Percentiles rank a stretch among this genome's conserved stretches.
Evolutionary conservation across 192 early-diverging fungal genomes (phyloP).

Genomic region (Coemansia sp.): DNA sequence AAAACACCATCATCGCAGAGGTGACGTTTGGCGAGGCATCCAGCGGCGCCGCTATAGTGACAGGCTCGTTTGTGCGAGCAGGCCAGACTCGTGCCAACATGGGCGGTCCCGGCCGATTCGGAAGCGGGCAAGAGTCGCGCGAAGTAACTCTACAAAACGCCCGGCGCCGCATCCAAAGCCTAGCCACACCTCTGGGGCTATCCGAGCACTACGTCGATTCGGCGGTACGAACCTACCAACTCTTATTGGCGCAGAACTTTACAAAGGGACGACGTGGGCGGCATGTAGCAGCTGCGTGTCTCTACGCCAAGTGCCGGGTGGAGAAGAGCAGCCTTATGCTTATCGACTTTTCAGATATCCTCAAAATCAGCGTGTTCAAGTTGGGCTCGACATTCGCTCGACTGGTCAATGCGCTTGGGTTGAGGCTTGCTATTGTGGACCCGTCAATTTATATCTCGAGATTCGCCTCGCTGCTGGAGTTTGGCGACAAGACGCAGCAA

Average conservation of each 20-base stretch:
- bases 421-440: slow-evolving; percentile 80
- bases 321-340: slow-evolving; percentile 90
- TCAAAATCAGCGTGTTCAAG: slow-evolving; percentile 85
- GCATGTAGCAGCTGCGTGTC: slow-evolving; percentile 84
- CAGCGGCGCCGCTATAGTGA: slow-evolving; percentile 82
- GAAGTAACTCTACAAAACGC: slow-evolving; percentile 75
- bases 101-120: slow-evolving; percentile 48
- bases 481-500: slow-evolving; percentile 82
- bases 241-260: slow-evolving; percentile 81
- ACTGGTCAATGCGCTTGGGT: slow-evolving; percentile 68
- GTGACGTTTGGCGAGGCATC: slow-evolving; percentile 87
- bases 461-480: slow-evolving; percentile 87
- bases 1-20: slow-evolving; percentile 92
- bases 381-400: slow-evolving; percentile 85
- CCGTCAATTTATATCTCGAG: slow-evolving; percentile 92
- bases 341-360: slow-evolving; percentile 92
- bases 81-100: slow-evolving; percentile 64
- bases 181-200: slow-evolving; percentile 75
- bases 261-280: slow-evolving; percentile 79
- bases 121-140: slow-evolving; percentile 65
- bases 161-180: slow-evolving; percentile 69
- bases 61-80: slow-evolving; percentile 72
- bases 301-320: slow-evolving; percentile 89
- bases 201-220: slow-evolving; percentile 76
- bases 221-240: slow-evolving; percentile 84